Base-by-base conservation (phyloP, 2,329 filamentous ascomycete species). In the Reticulascus tulasneorum region DNA sequence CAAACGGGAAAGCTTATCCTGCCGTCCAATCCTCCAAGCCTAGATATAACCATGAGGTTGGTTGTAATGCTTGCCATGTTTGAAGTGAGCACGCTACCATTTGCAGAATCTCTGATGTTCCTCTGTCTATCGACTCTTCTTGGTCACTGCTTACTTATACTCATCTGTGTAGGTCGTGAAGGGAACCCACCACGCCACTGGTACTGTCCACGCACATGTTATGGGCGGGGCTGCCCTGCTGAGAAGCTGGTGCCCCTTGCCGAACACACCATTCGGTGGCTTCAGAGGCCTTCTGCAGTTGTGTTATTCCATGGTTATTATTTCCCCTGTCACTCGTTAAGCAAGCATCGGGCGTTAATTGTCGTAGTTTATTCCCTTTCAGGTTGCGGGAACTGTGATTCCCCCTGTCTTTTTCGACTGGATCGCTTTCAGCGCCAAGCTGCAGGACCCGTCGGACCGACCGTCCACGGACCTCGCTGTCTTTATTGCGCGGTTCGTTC, bases 11-110 rank as follows among this genome's bases (percentile, higher is more conserved):
- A 61, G 38, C 50, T 67, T 7, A 58, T 75, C 38, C 48, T 51
- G 36, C 49, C 60, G 22, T 47, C 58, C 16, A 40, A 56, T 19
- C 47, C 51, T 35, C 47, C 56, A 23, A 55, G 58, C 34, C 48
- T 69, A 16, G 58, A 69, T 29, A 63, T 71, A 9, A 64, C 73
- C 12, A 63, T 77, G 45, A 64, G 69, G 19, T 58, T 70, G 7
- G 71, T 80, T 20, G 62, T 82, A 26, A 65, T 77, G 47, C 66
- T 82, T 45, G 75, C 76, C 29, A 64, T 80, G 53, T 82, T 77
- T 43, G 77, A 82, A 65, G 77, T 80, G 56, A 49, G 60, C 10
- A 10, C 3, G 20, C 17, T 9, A 6, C 12, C 11, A 9, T 11
- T 10, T 18, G 16, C n/a, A n/a, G 16, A 12, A 9, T 23, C 23